These are phyloP conservation scores for Orobanche coerulescens DNA, from an alignment of 257 asterid species.

Conservation along the genomic window DNA sequence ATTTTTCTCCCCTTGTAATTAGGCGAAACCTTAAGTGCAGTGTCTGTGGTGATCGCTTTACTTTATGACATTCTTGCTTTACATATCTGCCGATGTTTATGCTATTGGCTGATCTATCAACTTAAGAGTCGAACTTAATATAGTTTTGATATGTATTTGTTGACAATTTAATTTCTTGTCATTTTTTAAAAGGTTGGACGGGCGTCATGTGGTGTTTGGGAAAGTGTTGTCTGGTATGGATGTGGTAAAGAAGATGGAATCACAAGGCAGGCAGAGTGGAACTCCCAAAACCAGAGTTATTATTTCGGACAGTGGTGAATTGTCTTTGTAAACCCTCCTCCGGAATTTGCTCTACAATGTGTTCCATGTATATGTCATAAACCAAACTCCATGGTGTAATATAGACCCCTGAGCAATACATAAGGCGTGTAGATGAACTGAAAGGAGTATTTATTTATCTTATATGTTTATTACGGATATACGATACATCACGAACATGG, in stretches of 20 bases:
- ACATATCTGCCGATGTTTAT: background rate
- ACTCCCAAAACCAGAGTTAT: slow-evolving; percentile 47
- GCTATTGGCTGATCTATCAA: background rate
- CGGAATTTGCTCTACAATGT: background rate
- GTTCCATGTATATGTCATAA: no score
- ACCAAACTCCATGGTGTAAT: no score
- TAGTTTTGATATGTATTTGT: background rate
- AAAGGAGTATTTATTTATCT: no score
- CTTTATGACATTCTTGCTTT: background rate
- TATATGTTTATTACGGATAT: no score
- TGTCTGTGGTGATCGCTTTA: no score
- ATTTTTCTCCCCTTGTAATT: no score
- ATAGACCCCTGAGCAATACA: no score
- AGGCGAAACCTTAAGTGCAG: no score
- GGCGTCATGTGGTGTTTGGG: slow-evolving; percentile 87
- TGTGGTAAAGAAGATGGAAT: slow-evolving; percentile 62
- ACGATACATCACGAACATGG: no score
- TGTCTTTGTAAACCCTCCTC: slow-evolving; percentile 28
- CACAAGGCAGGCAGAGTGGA: slow-evolving; percentile 56
- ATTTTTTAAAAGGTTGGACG: slow-evolving; percentile 65
- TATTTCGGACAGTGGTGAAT: slow-evolving; percentile 65
- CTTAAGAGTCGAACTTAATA: no score
- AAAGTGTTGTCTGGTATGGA: slow-evolving; percentile 90
- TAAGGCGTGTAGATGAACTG: no score
- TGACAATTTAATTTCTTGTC: slow-evolving; percentile 1